phyloP scores from a whole-genome alignment of 768 basidiomycete species.

The Coprinellus aureogranulatus region DNA sequence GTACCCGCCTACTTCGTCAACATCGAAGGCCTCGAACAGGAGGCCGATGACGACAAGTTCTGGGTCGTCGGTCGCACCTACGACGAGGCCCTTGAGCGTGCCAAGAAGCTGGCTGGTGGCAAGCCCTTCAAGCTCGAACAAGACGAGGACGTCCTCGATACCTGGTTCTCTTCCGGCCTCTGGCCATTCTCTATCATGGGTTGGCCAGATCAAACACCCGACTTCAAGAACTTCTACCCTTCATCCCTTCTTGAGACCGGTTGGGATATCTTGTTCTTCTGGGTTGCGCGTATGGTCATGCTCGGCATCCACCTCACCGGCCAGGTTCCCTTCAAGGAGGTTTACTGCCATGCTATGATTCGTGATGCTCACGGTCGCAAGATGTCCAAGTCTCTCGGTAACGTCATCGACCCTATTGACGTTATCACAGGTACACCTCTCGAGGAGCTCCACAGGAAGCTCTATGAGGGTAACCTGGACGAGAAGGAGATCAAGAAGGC shows the following conservation, averaged over 20 bases:
- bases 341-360: constrained; percentile 97
- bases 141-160: constrained; percentile 96
- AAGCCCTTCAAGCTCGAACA: constrained; percentile 76
- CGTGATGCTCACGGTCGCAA: constrained; percentile 98
- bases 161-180: constrained; percentile 96
- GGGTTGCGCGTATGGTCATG: constrained; percentile 98
- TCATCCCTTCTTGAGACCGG: constrained; percentile 92
- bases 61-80: constrained; percentile 89
- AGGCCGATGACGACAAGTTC: constrained; percentile 69
- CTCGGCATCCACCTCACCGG: constrained; percentile 88
- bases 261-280: constrained; percentile 99
- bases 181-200: constrained; percentile 99
- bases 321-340: constrained; percentile 91
- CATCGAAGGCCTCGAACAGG: constrained; percentile 71
- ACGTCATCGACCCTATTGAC: constrained; percentile 96
- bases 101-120: constrained; percentile 65
- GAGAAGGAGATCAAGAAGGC: constrained; percentile 91
- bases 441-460: constrained; percentile 78
- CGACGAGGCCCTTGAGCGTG: constrained; percentile 77
- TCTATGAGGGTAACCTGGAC: constrained; percentile 89
- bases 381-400: constrained; percentile 98
- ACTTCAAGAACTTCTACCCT: constrained; percentile 83
- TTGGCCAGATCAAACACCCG: constrained; percentile 92
- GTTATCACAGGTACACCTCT: constrained; percentile 84
- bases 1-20: constrained; percentile 91